Evolutionary conservation across 305 asterid genomes (phyloP).

Genomic region (Coffea humblotiana): DNA sequence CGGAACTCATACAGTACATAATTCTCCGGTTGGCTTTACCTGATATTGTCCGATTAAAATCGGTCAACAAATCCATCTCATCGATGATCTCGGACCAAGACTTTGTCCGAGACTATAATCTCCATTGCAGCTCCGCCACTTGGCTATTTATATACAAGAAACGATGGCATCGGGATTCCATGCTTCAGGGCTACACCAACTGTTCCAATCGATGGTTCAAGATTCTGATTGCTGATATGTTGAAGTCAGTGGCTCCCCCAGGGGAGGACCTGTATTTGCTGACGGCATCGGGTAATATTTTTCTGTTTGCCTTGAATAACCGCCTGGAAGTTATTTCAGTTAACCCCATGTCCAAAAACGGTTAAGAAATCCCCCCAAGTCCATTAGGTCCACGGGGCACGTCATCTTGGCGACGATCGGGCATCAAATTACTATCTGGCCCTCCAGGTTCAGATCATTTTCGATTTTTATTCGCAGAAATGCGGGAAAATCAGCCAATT

Average conservation of each 20-base stretch:
- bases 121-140: conserved; percentile 29
- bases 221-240: conserved; percentile 27
- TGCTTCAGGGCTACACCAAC: conserved; percentile 37
- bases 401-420: conserved; percentile 43
- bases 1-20: conserved; percentile 43
- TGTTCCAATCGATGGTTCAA: conserved; percentile 38
- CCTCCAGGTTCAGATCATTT: conserved; percentile 26
- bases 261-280: conserved; percentile 45
- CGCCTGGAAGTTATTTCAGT: conserved; percentile 42
- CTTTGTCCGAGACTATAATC: conserved; percentile 37
- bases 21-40: conserved; percentile 40
- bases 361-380: conserved; percentile 43
- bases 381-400: conserved; percentile 51
- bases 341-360: conserved; percentile 29
- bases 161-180: conserved; percentile 38
- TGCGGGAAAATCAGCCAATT: conserved; percentile 23
- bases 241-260: conserved; percentile 38
- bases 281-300: conserved; percentile 43
- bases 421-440: conserved; percentile 36
- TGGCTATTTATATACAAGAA: conserved; percentile 45
- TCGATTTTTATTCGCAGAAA: conserved; percentile 37
- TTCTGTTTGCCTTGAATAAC: conserved; percentile 41
- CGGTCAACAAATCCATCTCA: conserved; percentile 32
- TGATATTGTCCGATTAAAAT: conserved; percentile 32
- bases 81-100: conserved; percentile 33